Evolutionary conservation across 805 yeast species (phyloP), one percentile per base, ranked within the genome.

Genomic region (Starmerella sirachaensis): DNA sequence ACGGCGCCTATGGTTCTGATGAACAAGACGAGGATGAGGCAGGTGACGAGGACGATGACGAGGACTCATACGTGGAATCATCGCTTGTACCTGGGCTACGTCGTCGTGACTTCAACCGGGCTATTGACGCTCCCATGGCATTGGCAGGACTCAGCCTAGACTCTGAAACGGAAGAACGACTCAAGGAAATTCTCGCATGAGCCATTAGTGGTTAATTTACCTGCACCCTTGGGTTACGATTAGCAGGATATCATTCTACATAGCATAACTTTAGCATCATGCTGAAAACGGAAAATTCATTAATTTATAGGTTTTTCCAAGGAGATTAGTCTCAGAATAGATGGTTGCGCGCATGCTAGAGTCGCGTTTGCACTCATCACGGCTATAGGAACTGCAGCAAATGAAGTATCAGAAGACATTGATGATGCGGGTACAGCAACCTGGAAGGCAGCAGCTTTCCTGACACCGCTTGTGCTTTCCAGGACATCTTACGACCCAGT

Each of bases 11-110:
- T 5, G 40, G 33, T 17, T 13, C 31, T 4, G 46, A 43, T 5
- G 24, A 16, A 6, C 27, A 21, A 7, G 18, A 14, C 11, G 20
- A 21, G 14, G 27, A 22, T 21, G 21, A 26, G n/a, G 13, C 23
- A 2, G 21, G 12, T 16, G 34, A 31, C 20, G 21, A 26, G 10
- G 34, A 31, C 17, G 21, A 26, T 5, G 34, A 25, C 4, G 43
- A 39, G 19, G 47, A 38, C 18, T 31, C 48, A 11, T 45, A 45
- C 32, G 48, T 43, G 3, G 42, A 45, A 34, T 42, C 44, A 8
- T 41, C 48, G 8, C 27, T 45, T 20, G 39, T 45, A 13, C 47
- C 48, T 2, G 48, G 48, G 2, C 34, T 45, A 14, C 26, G 34
- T 18, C 34, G 23, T 20, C 34, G 34, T 13, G 34, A 31, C 34